Evolutionary conservation across 2,329 filamentous ascomycete genomes (phyloP), one percentile per base, ranked within the genome.

Genomic region (Xylaria sp.): DNA sequence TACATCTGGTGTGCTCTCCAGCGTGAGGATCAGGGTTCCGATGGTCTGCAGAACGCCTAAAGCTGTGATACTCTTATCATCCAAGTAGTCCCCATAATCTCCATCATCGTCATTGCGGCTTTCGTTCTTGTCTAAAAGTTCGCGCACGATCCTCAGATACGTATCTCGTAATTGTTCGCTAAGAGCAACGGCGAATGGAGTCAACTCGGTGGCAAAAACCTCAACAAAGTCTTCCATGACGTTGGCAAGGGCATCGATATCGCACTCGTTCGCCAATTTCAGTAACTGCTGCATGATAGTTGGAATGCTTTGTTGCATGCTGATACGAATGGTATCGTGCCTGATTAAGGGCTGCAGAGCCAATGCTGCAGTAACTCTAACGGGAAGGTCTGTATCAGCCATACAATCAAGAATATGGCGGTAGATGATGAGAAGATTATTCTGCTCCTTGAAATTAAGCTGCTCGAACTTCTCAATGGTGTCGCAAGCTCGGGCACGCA

Each of bases 141-240:
- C 95, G 50, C 93, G 88, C 57, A 99, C 91, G 73, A 99, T 98
- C 66, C 96, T 90, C 74, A 99, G 87, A 77, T 99, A 99, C 0
- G 96, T 99, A 77, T 99, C 96, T 52, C 95, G 91, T 57, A 99
- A 86, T 82, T 99, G 96, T 82, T 98, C 94, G 78, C 94, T 97
- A 3, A 99, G 86, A 4, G 96, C 96, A 39, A 99, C 95, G 12
- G 96, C 96, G 77, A 99, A 99, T 2, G 96, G 96, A 6, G 96
- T 98, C 56, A 99, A 87, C 80, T 99, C 96, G 2, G 94, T 88
- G n/a, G 96, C 95, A 78, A 99, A 99, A 2, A 98, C 94, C 81
- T 99, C 96, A 55, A 99, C 96, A 78, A 99, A 99, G 78, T 99
- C 96, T 82, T 99, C 96, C 96, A 99, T 99, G 48, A 99, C 96